Conservation (phyloP, 345 rosid genomes). For the Mangifera indica region DNA sequence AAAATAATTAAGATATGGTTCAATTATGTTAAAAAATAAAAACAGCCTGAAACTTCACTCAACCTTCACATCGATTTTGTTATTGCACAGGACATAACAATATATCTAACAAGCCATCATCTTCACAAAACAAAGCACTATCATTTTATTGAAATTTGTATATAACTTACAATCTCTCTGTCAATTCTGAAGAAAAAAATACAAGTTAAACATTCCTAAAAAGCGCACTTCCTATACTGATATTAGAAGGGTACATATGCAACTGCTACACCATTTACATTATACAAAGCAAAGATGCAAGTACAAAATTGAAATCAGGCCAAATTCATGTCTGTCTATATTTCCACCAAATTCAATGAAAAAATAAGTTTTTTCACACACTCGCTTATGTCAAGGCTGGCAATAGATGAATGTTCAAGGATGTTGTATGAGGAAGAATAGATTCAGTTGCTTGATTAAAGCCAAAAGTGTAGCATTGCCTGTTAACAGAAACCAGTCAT, state of each 20-base stretch:
- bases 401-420: background rate
- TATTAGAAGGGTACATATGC: no score
- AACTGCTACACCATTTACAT: background rate
- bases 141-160: background rate
- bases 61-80: no score
- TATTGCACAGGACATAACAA: background rate
- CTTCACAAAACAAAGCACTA: slow-evolving; percentile 6
- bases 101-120: background rate
- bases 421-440: slow-evolving; percentile 1
- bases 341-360: background rate
- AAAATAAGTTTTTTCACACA: no score
- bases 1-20: background rate
- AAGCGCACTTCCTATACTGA: background rate
- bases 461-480: slow-evolving; percentile 88
- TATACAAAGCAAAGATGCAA: no score
- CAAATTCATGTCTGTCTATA: background rate
- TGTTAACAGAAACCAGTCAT: slow-evolving; percentile 33
- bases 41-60: background rate
- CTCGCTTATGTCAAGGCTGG: background rate
- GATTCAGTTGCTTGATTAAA: slow-evolving; percentile 33
- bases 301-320: background rate
- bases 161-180: background rate
- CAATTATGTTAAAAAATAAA: background rate
- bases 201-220: background rate
- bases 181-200: background rate